phyloP scores from a whole-genome alignment of 768 basidiomycete genomes.

The Xerocomellus chrysenteron region DNA sequence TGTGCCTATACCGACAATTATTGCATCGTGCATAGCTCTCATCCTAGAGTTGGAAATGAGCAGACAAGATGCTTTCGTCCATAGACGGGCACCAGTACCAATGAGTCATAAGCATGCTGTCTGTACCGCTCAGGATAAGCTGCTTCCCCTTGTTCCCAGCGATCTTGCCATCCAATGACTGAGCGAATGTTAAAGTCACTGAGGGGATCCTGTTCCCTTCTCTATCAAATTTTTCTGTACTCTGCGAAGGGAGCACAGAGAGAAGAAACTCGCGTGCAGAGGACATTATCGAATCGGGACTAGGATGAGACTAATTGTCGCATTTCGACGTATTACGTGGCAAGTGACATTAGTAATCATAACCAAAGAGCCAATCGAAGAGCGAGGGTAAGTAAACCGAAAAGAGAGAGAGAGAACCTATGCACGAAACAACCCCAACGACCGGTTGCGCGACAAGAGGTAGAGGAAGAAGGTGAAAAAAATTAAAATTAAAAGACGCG shows the following conservation, averaged over 20 bases:
- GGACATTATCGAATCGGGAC: neutral
- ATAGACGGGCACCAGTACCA: slow-evolving; percentile 47
- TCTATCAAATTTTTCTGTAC: slow-evolving; percentile 10
- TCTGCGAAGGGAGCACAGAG: slow-evolving; percentile 25
- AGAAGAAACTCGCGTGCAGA: slow-evolving; percentile 27
- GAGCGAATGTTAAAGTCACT: slow-evolving; percentile 84
- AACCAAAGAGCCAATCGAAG: neutral
- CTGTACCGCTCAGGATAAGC: slow-evolving; percentile 77
- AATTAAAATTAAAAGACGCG: no score
- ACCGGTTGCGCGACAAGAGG: neutral
- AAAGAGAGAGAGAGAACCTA: neutral
- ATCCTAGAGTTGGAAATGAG: slow-evolving; percentile 52
- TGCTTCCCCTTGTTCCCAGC: slow-evolving; percentile 72
- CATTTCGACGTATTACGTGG: neutral
- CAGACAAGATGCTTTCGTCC: neutral
- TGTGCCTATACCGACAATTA: slow-evolving; percentile 88
- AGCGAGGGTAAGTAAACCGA: neutral
- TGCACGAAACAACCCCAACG: neutral
- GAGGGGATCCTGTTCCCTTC: slow-evolving; percentile 41
- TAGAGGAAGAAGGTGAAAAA: neutral
- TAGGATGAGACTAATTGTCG: no score
- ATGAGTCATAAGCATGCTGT: slow-evolving; percentile 94
- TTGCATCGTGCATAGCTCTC: slow-evolving; percentile 89
- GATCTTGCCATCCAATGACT: slow-evolving; percentile 86
- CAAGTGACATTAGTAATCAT: neutral